These are phyloP conservation scores for Skeletonema grethae DNA, from an alignment of 108 stramenopile genomes.

Conservation along the genomic window DNA sequence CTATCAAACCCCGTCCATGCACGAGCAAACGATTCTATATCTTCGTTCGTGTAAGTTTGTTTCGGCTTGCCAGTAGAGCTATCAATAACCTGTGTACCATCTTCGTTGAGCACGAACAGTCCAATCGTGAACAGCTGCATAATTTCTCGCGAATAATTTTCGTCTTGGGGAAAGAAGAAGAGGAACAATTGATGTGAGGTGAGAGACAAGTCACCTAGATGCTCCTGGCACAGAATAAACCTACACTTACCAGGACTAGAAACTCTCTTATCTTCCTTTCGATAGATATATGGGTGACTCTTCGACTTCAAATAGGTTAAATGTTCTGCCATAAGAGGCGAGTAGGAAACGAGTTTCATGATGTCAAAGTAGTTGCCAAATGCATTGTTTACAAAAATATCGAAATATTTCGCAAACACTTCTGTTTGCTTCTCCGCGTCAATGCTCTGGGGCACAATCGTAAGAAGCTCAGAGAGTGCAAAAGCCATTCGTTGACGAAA, in stretches of 20 bases:
- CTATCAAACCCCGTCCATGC: conserved; percentile 72
- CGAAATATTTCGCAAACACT: conserved; percentile 44
- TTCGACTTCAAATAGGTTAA: conserved; percentile 54
- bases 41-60: conserved; percentile 71
- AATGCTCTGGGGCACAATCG: conserved; percentile 21
- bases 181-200: background rate
- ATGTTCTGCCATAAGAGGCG: conserved; percentile 57
- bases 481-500: conserved; percentile 82
- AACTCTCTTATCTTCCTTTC: conserved; percentile 14
- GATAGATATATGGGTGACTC: conserved; percentile 40
- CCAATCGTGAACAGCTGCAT: conserved; percentile 78
- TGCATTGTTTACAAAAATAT: conserved; percentile 69
- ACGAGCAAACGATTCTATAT: conserved; percentile 63
- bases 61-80: conserved; percentile 30
- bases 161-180: background rate
- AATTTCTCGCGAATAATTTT: conserved; percentile 37
- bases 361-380: conserved; percentile 80
- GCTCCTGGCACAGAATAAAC: conserved; percentile 25
- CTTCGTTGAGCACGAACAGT: conserved; percentile 52
- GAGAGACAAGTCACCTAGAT: background rate
- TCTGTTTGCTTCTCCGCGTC: conserved; percentile 35
- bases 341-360: conserved; percentile 46
- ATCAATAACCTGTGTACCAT: conserved; percentile 62
- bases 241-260: conserved; percentile 27
- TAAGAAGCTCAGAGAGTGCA: conserved; percentile 62